Evolutionary conservation across 805 yeast species (phyloP).

Genomic region (Osmozyma mogii): DNA sequence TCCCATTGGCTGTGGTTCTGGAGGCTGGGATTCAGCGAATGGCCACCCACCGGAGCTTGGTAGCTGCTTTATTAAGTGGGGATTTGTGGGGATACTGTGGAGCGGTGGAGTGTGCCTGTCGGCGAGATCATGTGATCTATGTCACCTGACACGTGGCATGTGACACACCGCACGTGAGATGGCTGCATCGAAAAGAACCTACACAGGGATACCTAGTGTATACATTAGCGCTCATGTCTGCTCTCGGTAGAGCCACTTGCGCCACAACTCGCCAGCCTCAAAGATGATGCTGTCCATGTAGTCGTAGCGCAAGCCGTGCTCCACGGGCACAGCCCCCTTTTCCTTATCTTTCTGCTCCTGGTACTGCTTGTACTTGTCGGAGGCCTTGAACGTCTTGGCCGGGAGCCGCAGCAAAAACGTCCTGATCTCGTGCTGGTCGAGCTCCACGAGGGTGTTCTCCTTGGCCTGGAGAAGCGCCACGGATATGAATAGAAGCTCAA

Average conservation of each 20-base stretch:
- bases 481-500: constrained; percentile 67
- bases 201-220: no score
- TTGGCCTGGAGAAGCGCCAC: constrained; percentile 75
- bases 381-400: constrained; percentile 31
- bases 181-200: no score
- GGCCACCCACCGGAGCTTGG: no score
- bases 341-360: constrained; percentile 16
- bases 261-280: constrained; percentile 84
- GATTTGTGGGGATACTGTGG: no score
- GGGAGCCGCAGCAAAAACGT: constrained; percentile 62
- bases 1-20: no score
- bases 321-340: constrained; percentile 11
- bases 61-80: no score
- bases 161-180: no score
- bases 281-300: constrained; percentile 67
- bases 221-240: no score
- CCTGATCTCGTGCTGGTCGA: constrained; percentile 84
- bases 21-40: no score
- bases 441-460: constrained; percentile 70
- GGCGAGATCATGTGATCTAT: no score
- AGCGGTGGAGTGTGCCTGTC: no score
- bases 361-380: constrained; percentile 28
- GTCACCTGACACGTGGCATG: no score
- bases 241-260: constrained; percentile 63
- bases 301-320: constrained; percentile 17